These are phyloP conservation scores for Herpetospermum pedunculosum DNA, from an alignment of 306 rosid genomes.

Conservation along the genomic window DNA sequence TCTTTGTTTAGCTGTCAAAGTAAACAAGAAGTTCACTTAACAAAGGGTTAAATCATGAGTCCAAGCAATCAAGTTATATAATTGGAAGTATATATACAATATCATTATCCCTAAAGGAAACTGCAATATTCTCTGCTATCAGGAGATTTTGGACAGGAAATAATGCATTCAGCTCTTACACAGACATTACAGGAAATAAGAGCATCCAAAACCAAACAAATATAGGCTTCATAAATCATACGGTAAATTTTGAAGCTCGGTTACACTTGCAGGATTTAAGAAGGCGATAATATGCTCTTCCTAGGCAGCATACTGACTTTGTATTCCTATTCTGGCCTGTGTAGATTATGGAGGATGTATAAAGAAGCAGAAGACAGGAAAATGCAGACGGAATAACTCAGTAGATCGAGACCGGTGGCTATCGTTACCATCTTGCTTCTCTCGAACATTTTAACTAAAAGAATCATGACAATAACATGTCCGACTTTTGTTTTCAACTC, in stretches of 20 bases:
- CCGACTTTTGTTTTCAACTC: slow-evolving; percentile 95
- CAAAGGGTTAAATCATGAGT: background rate
- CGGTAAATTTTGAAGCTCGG: background rate
- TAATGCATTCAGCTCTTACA: background rate
- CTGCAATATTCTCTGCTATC: background rate
- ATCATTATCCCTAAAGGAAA: background rate
- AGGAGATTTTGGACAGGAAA: background rate
- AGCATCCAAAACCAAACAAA: background rate
- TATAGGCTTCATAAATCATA: background rate
- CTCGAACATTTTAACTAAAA: slow-evolving; percentile 94
- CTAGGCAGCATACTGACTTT: background rate
- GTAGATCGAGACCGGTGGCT: slow-evolving; percentile 68
- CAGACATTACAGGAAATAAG: background rate
- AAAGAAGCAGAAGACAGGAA: slow-evolving; percentile 88
- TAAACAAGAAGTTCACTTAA: background rate
- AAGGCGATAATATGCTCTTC: background rate
- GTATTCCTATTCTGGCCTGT: slow-evolving; percentile 36
- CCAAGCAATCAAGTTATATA: background rate
- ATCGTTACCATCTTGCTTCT: slow-evolving; percentile 91
- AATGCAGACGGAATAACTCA: slow-evolving; percentile 76
- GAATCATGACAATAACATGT: slow-evolving; percentile 94
- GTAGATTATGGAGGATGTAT: slow-evolving; percentile 88
- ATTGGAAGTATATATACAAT: background rate
- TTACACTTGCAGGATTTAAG: background rate
- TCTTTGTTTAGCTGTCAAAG: background rate